Percentiles rank a stretch among this genome's conserved stretches.
phyloP scores from a whole-genome alignment of 2,329 filamentous ascomycete genomes.

The Dactylellina haptotyla region DNA sequence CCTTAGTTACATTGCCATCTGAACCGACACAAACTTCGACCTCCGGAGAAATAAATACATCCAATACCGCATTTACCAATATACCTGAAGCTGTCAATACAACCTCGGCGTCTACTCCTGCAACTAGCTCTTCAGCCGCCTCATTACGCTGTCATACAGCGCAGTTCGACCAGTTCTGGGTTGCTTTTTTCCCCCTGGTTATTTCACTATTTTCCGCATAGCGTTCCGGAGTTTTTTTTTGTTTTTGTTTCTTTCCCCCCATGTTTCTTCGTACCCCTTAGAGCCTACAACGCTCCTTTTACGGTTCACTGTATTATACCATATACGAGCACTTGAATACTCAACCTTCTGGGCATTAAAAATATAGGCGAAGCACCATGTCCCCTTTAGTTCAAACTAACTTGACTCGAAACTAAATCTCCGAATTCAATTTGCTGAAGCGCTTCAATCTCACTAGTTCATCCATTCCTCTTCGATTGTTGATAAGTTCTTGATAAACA shows the following conservation, averaged over 20 bases:
- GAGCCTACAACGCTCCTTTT: neutral
- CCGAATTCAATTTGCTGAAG: slow-evolving; percentile 23
- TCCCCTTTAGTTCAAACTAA: neutral
- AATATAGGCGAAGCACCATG: neutral
- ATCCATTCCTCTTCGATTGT: slow-evolving; percentile 87
- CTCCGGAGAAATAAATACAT: slow-evolving; percentile 3
- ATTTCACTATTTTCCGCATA: slow-evolving; percentile 16
- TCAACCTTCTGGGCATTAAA: too few relatives aligned
- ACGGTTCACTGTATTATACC: neutral
- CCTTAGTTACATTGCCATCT: slow-evolving; percentile 8
- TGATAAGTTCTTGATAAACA: slow-evolving; percentile 85
- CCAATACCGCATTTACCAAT: slow-evolving; percentile 2
- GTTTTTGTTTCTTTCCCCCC: neutral
- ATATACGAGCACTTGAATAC: too few relatives aligned
- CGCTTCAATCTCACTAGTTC: neutral
- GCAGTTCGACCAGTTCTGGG: neutral
- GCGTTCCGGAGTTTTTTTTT: slow-evolving; percentile 2
- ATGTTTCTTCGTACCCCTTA: too few relatives aligned
- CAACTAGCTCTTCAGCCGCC: slow-evolving; percentile 8
- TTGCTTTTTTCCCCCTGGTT: neutral
- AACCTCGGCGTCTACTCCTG: slow-evolving; percentile 23
- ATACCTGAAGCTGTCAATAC: slow-evolving; percentile 19
- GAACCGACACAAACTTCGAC: slow-evolving; percentile 13
- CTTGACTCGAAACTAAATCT: too few relatives aligned
- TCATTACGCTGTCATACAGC: neutral